A percentile compares a stretch with the other conserved stretches of the same genome.
These are phyloP conservation scores for Penicillium rolfsii DNA, from an alignment of 2,329 filamentous ascomycete species.

Conservation along the genomic window DNA sequence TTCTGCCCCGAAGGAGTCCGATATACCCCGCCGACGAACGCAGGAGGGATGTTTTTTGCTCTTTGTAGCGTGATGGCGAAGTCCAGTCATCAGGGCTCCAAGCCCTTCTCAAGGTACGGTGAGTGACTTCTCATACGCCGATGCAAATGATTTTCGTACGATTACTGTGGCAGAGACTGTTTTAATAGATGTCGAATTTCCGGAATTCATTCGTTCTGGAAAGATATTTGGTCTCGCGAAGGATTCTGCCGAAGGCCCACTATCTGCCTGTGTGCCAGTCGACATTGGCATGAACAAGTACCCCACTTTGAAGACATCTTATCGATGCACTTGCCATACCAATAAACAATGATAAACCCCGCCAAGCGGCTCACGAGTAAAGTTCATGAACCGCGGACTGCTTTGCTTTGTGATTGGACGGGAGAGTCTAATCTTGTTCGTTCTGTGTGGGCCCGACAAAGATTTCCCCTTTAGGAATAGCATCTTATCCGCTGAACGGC, in stretches of 20 bases:
- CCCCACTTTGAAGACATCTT: neutral
- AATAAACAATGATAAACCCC: neutral
- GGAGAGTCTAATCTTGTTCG: neutral
- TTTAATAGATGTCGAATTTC: conserved; percentile 37
- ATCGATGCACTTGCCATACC: neutral
- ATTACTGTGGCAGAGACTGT: conserved; percentile 35
- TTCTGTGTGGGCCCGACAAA: conserved; percentile 31
- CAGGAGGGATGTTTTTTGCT: conserved; percentile 50
- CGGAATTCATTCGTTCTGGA: conserved; percentile 31
- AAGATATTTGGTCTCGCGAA: neutral
- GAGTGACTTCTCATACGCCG: conserved; percentile 46
- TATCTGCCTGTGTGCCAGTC: no score
- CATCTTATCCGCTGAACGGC: conserved; percentile 11
- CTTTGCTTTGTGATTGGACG: neutral
- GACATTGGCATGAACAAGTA: no score
- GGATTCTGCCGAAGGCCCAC: neutral
- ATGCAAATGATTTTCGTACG: conserved; percentile 48
- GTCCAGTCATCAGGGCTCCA: conserved; percentile 40
- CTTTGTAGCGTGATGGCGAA: conserved; percentile 48
- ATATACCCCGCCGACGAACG: conserved; percentile 42
- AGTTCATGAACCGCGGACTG: neutral
- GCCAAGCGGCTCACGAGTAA: neutral
- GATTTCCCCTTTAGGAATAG: conserved; percentile 29
- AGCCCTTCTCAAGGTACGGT: conserved; percentile 14
- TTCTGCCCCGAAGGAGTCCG: conserved; percentile 34